These are phyloP conservation scores for Tremellales sp. DNA, from an alignment of 1,284 basidiomycete genomes.

Conservation along the genomic window DNA sequence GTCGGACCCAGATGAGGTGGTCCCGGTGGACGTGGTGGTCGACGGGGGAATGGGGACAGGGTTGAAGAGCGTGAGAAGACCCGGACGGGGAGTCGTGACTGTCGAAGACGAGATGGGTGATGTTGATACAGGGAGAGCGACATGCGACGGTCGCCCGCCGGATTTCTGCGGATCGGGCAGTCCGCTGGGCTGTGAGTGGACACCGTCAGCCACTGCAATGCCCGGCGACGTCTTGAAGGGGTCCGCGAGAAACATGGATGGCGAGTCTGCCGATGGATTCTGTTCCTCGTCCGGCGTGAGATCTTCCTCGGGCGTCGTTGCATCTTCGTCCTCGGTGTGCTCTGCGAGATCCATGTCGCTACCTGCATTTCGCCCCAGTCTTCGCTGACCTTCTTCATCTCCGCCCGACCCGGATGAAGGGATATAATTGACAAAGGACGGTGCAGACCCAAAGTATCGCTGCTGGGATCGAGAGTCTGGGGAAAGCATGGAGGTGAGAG, in stretches of 20 bases:
- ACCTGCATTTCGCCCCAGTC: constrained; percentile 20
- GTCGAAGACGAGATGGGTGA: background rate
- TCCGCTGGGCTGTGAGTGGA: constrained; percentile 10
- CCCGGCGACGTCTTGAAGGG: constrained; percentile 5
- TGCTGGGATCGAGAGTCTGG: constrained; percentile 47
- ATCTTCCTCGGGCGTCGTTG: constrained; percentile 25
- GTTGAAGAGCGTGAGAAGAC: background rate
- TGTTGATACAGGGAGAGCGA: constrained; percentile 1
- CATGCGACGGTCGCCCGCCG: background rate
- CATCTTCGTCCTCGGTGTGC: constrained; percentile 21
- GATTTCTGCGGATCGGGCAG: background rate
- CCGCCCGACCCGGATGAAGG: too few species aligned
- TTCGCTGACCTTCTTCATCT: constrained; percentile 10
- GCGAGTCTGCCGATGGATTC: constrained; percentile 19
- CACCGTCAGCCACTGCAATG: constrained; percentile 6
- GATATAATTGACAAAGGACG: constrained; percentile 42
- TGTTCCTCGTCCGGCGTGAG: constrained; percentile 22
- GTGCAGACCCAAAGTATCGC: constrained; percentile 42
- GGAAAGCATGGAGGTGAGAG: constrained; percentile 1
- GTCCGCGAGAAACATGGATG: constrained; percentile 12
- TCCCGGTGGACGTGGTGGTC: background rate
- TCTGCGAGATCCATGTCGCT: constrained; percentile 5
- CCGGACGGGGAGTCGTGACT: background rate
- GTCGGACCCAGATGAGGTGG: background rate
- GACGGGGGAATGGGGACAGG: background rate